Conservation (phyloP, 805 yeast genomes). For the Saturnispora ahearnii region DNA sequence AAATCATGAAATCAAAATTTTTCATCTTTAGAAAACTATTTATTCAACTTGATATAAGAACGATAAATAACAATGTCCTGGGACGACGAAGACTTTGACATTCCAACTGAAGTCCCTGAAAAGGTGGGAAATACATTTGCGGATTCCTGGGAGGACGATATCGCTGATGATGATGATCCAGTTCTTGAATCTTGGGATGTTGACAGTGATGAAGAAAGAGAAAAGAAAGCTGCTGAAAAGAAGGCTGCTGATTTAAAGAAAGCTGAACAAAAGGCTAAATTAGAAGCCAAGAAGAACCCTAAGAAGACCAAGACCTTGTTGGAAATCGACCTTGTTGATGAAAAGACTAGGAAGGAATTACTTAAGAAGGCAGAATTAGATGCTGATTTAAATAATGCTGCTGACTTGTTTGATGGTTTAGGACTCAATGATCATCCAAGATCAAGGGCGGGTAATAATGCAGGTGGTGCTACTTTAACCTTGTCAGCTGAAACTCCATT, state of each 20-base stretch:
- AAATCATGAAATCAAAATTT: neutral
- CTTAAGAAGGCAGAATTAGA: slow-evolving; percentile 72
- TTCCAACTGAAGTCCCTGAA: slow-evolving; percentile 33
- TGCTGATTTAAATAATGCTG: slow-evolving; percentile 87
- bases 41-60: neutral
- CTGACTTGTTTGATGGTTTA: slow-evolving; percentile 76
- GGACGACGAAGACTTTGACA: slow-evolving; percentile 88
- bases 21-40: neutral
- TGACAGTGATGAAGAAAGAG: slow-evolving; percentile 53
- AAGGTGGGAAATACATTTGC: slow-evolving; percentile 25
- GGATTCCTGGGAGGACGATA: slow-evolving; percentile 75
- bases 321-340: slow-evolving; percentile 65
- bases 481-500: slow-evolving; percentile 57
- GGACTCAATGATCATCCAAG: slow-evolving; percentile 51
- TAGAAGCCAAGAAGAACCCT: slow-evolving; percentile 39
- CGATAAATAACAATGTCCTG: slow-evolving; percentile 4
- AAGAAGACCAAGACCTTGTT: slow-evolving; percentile 32
- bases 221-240: slow-evolving; percentile 16
- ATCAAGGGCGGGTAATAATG: slow-evolving; percentile 27
- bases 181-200: slow-evolving; percentile 85
- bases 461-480: slow-evolving; percentile 22
- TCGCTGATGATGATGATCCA: slow-evolving; percentile 59
- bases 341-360: slow-evolving; percentile 62
- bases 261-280: slow-evolving; percentile 32
- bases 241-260: slow-evolving; percentile 19